phyloP scores from a whole-genome alignment of 116 monocot species.

The Phalaenopsis hybrid region DNA sequence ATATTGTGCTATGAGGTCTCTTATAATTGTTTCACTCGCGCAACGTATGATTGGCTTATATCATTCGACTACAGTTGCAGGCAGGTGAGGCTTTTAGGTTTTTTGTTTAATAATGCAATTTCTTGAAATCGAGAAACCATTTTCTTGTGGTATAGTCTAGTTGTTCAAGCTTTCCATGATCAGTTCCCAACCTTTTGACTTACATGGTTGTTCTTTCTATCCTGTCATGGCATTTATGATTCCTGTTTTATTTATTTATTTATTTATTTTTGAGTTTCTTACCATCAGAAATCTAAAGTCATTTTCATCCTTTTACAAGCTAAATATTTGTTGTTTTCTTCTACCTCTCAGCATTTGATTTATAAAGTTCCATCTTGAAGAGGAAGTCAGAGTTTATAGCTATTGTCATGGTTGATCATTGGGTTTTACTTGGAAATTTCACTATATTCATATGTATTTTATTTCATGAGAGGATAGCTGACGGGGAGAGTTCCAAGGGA shows the following conservation, averaged over 20 bases:
- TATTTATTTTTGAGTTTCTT: background rate
- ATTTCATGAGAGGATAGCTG: too few species aligned
- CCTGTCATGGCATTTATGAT: background rate
- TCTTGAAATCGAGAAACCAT: background rate
- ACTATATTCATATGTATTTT: too few species aligned
- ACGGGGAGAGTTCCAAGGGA: too few species aligned
- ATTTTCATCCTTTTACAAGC: background rate
- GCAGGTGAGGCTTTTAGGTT: slow-evolving; percentile 36
- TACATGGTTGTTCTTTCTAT: background rate
- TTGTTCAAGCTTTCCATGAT: background rate
- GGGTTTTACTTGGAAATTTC: too few species aligned
- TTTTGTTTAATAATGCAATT: background rate
- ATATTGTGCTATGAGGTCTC: slow-evolving; percentile 92
- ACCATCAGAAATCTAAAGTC: background rate
- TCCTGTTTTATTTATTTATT: too few species aligned
- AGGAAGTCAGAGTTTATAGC: too few species aligned
- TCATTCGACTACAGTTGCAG: slow-evolving; percentile 57
- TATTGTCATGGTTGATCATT: too few species aligned
- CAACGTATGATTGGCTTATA: slow-evolving; percentile 81
- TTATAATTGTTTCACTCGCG: slow-evolving; percentile 84
- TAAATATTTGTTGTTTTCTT: background rate
- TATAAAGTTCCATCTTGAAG: background rate
- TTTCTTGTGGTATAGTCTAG: background rate
- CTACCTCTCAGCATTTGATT: background rate
- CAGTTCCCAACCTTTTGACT: background rate